These are phyloP conservation scores for Stylonectria norvegica DNA, from an alignment of 2,329 filamentous ascomycete species.

Conservation along the genomic window DNA sequence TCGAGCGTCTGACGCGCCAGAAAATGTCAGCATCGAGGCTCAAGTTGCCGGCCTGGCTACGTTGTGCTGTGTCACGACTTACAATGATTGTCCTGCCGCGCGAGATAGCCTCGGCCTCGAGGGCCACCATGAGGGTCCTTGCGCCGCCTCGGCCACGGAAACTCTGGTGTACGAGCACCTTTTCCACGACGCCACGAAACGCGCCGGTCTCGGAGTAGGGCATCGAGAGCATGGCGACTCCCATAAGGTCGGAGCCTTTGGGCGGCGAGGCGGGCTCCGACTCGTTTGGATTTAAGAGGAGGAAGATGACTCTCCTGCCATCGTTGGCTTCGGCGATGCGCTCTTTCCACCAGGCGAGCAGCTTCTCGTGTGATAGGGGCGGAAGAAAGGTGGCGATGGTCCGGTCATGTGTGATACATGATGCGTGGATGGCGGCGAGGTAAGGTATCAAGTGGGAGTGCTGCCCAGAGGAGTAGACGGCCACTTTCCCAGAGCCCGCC, in stretches of 20 bases:
- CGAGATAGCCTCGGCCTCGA: slow-evolving; percentile 52
- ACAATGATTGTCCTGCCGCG: slow-evolving; percentile 53
- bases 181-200: slow-evolving; percentile 54
- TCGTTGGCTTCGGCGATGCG: slow-evolving; percentile 45
- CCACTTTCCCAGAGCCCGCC: slow-evolving; percentile 34
- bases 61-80: slow-evolving; percentile 27
- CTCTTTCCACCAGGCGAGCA: slow-evolving; percentile 56
- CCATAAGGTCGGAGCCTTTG: slow-evolving; percentile 48
- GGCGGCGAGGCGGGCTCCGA: slow-evolving; percentile 31
- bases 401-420: slow-evolving; percentile 56
- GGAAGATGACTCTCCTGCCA: slow-evolving; percentile 49
- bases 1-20: slow-evolving; percentile 44
- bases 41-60: background rate
- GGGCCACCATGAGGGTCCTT: slow-evolving; percentile 45
- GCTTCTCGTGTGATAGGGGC: slow-evolving; percentile 54
- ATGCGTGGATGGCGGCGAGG: slow-evolving; percentile 55
- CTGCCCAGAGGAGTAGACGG: slow-evolving; percentile 41
- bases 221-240: slow-evolving; percentile 53
- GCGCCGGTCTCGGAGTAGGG: slow-evolving; percentile 53
- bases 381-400: slow-evolving; percentile 57
- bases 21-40: background rate
- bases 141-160: slow-evolving; percentile 52
- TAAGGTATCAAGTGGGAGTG: slow-evolving; percentile 54
- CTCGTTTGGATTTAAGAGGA: slow-evolving; percentile 48
- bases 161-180: slow-evolving; percentile 53